Conservation (phyloP, 2,329 filamentous ascomycete species). For the Aureobasidium sp. region DNA sequence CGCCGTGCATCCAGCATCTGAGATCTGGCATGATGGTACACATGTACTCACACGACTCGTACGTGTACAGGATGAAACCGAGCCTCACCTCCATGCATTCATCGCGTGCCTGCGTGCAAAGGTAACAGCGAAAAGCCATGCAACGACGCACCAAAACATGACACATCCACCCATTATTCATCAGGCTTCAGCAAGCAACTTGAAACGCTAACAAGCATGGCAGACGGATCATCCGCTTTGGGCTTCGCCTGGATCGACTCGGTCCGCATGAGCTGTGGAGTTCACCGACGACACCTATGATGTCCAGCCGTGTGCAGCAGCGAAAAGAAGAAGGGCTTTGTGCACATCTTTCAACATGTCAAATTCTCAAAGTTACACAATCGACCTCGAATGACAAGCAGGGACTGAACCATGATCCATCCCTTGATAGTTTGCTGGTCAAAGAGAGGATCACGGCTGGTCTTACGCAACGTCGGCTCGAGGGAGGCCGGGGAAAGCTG, state of each 20-base stretch:
- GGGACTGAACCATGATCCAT: background rate
- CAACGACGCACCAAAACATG: slow-evolving; percentile 4
- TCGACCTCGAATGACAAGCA: background rate
- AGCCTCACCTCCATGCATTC: background rate
- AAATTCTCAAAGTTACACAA: slow-evolving; percentile 2
- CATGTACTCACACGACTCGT: slow-evolving; percentile 5
- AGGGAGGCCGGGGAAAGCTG: slow-evolving; percentile 3
- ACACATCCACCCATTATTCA: too few species aligned
- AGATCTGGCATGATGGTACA: slow-evolving; percentile 6
- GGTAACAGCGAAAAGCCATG: background rate
- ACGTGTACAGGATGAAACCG: background rate
- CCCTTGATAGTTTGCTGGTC: background rate
- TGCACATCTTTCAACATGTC: slow-evolving; percentile 5
- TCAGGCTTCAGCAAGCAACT: slow-evolving; percentile 6
- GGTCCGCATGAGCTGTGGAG: slow-evolving; percentile 10
- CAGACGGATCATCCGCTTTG: slow-evolving; percentile 5
- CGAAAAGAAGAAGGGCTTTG: background rate
- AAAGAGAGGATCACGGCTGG: background rate
- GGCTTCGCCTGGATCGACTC: slow-evolving; percentile 4
- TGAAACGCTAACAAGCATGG: slow-evolving; percentile 9
- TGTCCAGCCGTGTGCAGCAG: slow-evolving; percentile 1
- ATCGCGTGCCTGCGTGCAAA: slow-evolving; percentile 10
- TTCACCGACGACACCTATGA: background rate
- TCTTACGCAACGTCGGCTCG: background rate
- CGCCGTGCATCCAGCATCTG: slow-evolving; percentile 2